Evolutionary conservation across 2,329 filamentous ascomycete species (phyloP), one percentile per base, ranked within the genome.

Genomic region (Scedosporium dehoogii): DNA sequence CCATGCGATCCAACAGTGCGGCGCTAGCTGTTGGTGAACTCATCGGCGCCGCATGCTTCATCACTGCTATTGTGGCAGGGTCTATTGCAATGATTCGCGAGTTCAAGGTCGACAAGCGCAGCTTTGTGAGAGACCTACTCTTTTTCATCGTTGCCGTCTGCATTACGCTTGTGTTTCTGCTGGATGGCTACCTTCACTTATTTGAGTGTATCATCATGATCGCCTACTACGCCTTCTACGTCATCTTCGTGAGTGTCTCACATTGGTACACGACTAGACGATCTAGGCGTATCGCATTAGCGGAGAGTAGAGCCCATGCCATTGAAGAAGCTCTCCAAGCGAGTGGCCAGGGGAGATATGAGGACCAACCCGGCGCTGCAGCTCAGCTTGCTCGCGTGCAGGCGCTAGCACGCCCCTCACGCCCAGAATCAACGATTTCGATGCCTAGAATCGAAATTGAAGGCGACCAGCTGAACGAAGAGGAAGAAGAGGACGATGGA

Each of bases 51-150:
- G 94, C 94, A 41, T 87, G 91, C 66, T 99, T 99, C 76, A 99
- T 99, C 73, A 96, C 92, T 1, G 90, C 92, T 1, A 93, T 99
- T 18, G 94, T 99, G 41, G 92, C 93, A 4, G 94, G 94, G 16
- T 96, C 92, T 62, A 99, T 99, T 94, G 94, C 93, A 14, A 76
- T 99, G 62, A 92, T 97, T n/a, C 84, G 91, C 66, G 94, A 96
- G 61, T 99, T 99, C 74, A 89, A 88, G 67, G 94, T 99, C 60
- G 90, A 91, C 61, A 88, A 87, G 69, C 90, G 89, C 73, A 94
- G 91, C 42, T 99, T 97, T 71, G 83, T 97, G 23, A 84, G 94
- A 66, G 94, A 99, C 70, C 89, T 97, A 10, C 83, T 86, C 63
- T 99, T 97, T 77, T 99, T 99, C 73, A 89, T 96, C 63, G 80